These are phyloP conservation scores for Ilex paraguariensis DNA, from an alignment of 305 asterid genomes.

Conservation along the genomic window DNA sequence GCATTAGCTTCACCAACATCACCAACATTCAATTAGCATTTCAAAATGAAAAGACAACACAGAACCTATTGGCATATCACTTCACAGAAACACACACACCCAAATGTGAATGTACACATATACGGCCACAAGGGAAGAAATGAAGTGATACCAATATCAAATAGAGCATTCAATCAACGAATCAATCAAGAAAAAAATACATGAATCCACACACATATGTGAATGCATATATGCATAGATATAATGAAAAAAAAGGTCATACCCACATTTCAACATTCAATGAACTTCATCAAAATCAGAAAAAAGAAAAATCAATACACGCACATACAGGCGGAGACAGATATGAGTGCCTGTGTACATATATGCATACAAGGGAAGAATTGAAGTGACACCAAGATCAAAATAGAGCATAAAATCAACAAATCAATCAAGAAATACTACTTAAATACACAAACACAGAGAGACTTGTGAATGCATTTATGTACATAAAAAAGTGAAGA, in stretches of 20 bases:
- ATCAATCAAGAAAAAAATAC: too few species aligned
- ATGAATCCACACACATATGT: not conserved
- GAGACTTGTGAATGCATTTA: too few species aligned
- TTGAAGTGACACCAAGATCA: too few species aligned
- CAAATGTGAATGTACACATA: not conserved
- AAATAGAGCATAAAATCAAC: too few species aligned
- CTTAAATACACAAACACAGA: too few species aligned
- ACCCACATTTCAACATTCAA: too few species aligned
- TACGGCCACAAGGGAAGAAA: not conserved
- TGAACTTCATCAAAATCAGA: not conserved
- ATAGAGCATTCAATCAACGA: constrained; percentile 2
- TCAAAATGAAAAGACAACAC: not conserved
- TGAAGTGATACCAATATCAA: constrained; percentile 12
- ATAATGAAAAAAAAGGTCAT: too few species aligned
- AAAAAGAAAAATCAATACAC: not conserved
- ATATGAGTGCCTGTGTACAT: too few species aligned
- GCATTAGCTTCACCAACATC: constrained; percentile 55
- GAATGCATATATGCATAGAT: too few species aligned
- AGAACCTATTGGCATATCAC: constrained; percentile 3
- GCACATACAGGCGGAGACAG: not conserved
- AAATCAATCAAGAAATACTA: too few species aligned
- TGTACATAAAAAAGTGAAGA: too few species aligned
- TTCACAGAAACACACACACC: not conserved
- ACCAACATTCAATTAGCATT: constrained; percentile 21
- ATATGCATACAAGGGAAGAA: too few species aligned